phyloP scores from a whole-genome alignment of 2,329 filamentous ascomycete genomes.

The Hypocreales sp. region DNA sequence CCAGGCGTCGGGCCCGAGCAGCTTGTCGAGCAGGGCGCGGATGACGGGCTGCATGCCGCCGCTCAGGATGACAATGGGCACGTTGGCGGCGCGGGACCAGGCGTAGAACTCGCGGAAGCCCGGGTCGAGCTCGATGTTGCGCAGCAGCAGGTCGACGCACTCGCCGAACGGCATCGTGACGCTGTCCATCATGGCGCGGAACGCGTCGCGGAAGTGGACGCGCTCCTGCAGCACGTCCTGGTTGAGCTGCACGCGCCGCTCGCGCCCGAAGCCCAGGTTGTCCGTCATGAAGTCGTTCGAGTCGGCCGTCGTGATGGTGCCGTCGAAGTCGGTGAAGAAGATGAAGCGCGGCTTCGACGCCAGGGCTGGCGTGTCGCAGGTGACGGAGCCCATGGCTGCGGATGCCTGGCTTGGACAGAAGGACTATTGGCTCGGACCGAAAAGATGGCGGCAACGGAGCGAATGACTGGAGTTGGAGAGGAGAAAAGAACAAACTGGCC shows the following conservation, averaged over 20 bases:
- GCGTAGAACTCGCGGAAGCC: constrained; percentile 76
- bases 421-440: no score
- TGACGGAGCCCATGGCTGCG: constrained; percentile 24
- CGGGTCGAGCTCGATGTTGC: constrained; percentile 80
- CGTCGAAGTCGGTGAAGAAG: constrained; percentile 99
- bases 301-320: constrained; percentile 69
- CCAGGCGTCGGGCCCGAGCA: constrained; percentile 58
- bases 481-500: no score
- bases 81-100: constrained; percentile 67
- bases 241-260: constrained; percentile 58
- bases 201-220: constrained; percentile 68
- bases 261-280: constrained; percentile 70
- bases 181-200: constrained; percentile 84
- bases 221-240: constrained; percentile 57
- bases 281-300: constrained; percentile 67
- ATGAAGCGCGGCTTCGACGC: constrained; percentile 69
- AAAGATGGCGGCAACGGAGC: no score
- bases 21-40: constrained; percentile 60
- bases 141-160: constrained; percentile 63
- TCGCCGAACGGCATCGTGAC: constrained; percentile 65
- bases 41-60: constrained; percentile 92
- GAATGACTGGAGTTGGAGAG: no score
- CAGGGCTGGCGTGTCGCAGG: constrained; percentile 37
- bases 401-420: no score
- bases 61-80: constrained; percentile 83